Evolutionary conservation across 2,329 filamentous ascomycete species (phyloP), one percentile per base, ranked within the genome.

Genomic region (Tolypocladium guangdongense): DNA sequence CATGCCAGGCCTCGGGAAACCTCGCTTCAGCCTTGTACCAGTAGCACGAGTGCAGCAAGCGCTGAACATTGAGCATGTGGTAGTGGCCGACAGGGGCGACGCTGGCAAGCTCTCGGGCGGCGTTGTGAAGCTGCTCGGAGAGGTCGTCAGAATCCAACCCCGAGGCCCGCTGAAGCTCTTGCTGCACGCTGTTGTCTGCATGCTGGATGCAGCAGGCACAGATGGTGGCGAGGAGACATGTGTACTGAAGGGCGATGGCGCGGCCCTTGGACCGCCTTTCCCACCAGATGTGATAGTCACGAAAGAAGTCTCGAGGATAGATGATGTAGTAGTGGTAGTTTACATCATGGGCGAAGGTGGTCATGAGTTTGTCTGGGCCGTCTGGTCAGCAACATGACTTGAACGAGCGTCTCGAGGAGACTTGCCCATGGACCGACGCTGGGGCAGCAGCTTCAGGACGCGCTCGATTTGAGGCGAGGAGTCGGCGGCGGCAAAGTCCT

Each of bases 321-420:
- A 68, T 60, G 52, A 67, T 63, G 58, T 66, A 66, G 55, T 68
- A 68, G 53, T 68, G 64, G 22, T 60, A 64, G 49, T 68, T 68
- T 51, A 67, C 60, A 32, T 64, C 62, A 33, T 57, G 55, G 50
- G 66, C 55, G 47, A 68, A 68, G 33, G 58, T 60, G 27, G 62
- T 58, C 4, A 67, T 58, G 2, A 68, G 56, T 2, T 57, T 52
- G 50, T 68, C 65, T 68, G 52, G 12, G n/a, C 12, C 32, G 14
- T 27, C n/a, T 43, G 39, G 43, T 50, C n/a, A 58, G 50, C 37
- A 30, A 35, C 30, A 47, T 8, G 32, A 11, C 41, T 10, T 22
- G 22, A 47, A 33, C 20, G 22, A 22, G 10, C 16, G n/a, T 6
- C 16, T 27, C 12, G 47, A 18, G 32, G 46, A 16, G 16, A 54